Conservation (phyloP, 306 rosid genomes). For the Cicer cuneatum region DNA sequence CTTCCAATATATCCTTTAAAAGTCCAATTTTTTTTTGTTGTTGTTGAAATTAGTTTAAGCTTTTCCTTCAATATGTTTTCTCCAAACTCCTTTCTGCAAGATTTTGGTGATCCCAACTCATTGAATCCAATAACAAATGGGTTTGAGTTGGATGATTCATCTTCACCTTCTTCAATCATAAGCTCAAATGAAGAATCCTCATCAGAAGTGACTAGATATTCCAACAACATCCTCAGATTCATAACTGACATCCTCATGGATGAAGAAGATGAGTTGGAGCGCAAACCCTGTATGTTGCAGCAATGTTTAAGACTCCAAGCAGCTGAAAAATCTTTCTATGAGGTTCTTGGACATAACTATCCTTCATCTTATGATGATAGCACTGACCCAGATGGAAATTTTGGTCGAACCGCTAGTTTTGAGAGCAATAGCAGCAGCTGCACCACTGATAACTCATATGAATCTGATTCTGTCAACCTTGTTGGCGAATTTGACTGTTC, state of each 20-base stretch:
- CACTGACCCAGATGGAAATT: slow-evolving; percentile 38
- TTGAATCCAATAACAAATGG: slow-evolving; percentile 35
- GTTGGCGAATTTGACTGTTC: slow-evolving; percentile 40
- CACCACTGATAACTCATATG: slow-evolving; percentile 42
- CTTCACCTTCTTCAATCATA: slow-evolving; percentile 44
- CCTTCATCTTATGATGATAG: slow-evolving; percentile 45
- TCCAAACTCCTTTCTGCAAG: slow-evolving; percentile 51
- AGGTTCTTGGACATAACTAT: slow-evolving; percentile 58
- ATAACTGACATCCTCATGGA: slow-evolving; percentile 83
- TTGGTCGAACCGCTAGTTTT: slow-evolving; percentile 31
- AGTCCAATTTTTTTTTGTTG: neutral
- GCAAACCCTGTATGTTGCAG: slow-evolving; percentile 79
- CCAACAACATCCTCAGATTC: slow-evolving; percentile 64
- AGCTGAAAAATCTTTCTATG: slow-evolving; percentile 83
- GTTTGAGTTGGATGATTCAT: slow-evolving; percentile 43
- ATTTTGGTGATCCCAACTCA: slow-evolving; percentile 38
- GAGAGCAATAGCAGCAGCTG: slow-evolving; percentile 45
- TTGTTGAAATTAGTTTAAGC: neutral
- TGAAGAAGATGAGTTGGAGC: slow-evolving; percentile 67
- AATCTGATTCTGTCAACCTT: slow-evolving; percentile 38
- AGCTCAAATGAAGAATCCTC: slow-evolving; percentile 51
- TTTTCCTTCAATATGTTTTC: slow-evolving; percentile 42
- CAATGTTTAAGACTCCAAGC: slow-evolving; percentile 79
- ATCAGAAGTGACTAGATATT: slow-evolving; percentile 46
- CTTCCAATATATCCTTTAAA: neutral